Evolutionary conservation across 2,329 filamentous ascomycete genomes (phyloP).

Genomic region (Colletotrichum kahawae): DNA sequence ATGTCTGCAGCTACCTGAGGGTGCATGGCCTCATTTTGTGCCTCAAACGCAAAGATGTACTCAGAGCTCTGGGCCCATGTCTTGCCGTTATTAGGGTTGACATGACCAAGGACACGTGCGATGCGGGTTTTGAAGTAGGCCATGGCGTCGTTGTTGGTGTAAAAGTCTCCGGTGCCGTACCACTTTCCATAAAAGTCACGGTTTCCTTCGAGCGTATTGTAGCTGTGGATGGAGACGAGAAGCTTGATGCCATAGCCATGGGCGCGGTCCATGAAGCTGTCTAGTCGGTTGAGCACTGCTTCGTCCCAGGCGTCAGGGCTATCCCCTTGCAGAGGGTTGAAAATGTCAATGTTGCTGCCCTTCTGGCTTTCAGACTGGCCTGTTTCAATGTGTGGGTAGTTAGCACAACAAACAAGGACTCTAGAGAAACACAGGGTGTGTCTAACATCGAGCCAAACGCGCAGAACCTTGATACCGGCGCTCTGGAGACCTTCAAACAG

Average conservation of each 20-base stretch:
- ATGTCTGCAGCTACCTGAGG: background rate
- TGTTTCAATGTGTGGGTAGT: background rate
- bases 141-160: conserved; percentile 7
- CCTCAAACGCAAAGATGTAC: conserved; percentile 29
- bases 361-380: background rate
- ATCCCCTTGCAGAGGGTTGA: background rate
- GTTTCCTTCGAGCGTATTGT: conserved; percentile 15
- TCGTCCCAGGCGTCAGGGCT: conserved; percentile 23
- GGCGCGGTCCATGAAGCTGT: conserved; percentile 21
- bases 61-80: conserved; percentile 23
- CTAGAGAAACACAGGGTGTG: background rate
- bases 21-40: conserved; percentile 28
- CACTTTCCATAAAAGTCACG: conserved; percentile 18
- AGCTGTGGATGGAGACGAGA: conserved; percentile 20
- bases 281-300: conserved; percentile 16
- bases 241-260: conserved; percentile 21
- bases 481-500: conserved; percentile 26
- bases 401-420: background rate
- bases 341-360: background rate
- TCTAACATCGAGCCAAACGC: background rate
- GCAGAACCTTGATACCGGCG: background rate
- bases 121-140: conserved; percentile 19
- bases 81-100: conserved; percentile 20
- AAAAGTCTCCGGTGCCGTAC: conserved; percentile 20
- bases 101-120: conserved; percentile 16